phyloP scores from a whole-genome alignment of 208 protist genomes.

The Trypanosomatidae sp. region DNA sequence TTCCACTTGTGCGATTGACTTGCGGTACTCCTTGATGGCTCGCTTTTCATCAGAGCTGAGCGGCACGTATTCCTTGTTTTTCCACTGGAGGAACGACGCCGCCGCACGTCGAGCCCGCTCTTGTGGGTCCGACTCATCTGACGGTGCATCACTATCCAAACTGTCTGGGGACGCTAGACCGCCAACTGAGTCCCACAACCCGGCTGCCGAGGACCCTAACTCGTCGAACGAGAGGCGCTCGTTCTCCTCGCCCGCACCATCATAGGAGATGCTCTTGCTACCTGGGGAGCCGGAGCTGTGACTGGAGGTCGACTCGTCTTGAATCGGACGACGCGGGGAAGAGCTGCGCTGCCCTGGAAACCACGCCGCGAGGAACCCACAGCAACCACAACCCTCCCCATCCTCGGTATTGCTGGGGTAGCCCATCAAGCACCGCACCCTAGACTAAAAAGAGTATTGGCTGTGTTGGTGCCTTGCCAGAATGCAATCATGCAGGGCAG shows the following conservation, averaged over 20 bases:
- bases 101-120: constrained; percentile 16
- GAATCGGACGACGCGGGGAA: background rate
- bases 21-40: constrained; percentile 27
- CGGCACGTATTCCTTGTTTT: constrained; percentile 26
- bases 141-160: constrained; percentile 7
- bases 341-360: background rate
- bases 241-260: background rate
- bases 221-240: constrained; percentile 7
- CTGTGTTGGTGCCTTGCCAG: background rate
- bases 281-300: background rate
- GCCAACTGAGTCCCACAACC: background rate
- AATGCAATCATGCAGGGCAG: background rate
- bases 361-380: background rate
- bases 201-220: background rate
- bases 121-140: constrained; percentile 17
- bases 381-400: background rate
- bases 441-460: background rate
- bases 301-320: background rate
- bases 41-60: constrained; percentile 20
- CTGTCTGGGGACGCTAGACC: background rate
- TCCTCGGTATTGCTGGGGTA: background rate
- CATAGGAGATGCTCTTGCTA: background rate
- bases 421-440: background rate
- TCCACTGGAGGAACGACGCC: constrained; percentile 23
- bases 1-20: constrained; percentile 10